These are phyloP conservation scores for Phytophthora macrochlamydospora DNA, from an alignment of 352 stramenopile species.

Conservation along the genomic window DNA sequence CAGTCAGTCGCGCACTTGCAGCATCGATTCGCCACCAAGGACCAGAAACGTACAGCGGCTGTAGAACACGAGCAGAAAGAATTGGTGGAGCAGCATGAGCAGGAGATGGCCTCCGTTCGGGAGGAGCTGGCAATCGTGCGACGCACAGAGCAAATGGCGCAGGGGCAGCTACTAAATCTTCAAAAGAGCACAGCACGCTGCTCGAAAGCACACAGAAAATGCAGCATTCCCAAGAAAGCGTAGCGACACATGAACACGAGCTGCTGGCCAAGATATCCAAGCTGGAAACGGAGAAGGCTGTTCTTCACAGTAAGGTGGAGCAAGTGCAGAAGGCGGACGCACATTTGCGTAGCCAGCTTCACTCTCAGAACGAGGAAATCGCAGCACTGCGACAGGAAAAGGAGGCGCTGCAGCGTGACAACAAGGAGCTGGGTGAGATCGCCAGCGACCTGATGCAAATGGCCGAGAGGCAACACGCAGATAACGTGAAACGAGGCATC, in stretches of 20 bases:
- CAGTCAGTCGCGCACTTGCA: conserved; percentile 76
- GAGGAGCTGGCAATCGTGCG: conserved; percentile 35
- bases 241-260: conserved; percentile 28
- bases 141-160: conserved; percentile 35
- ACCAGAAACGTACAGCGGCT: conserved; percentile 55
- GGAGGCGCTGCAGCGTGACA: conserved; percentile 43
- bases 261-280: conserved; percentile 40
- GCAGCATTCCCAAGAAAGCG: conserved; percentile 27
- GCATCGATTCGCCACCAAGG: conserved; percentile 59
- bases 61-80: conserved; percentile 51
- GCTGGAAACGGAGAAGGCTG: conserved; percentile 73
- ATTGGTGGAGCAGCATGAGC: conserved; percentile 40
- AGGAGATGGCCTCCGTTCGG: conserved; percentile 33
- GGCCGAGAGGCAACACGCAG: conserved; percentile 56
- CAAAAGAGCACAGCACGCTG: conserved; percentile 36
- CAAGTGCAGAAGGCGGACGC: conserved; percentile 67
- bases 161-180: conserved; percentile 37
- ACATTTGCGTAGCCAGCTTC: conserved; percentile 55
- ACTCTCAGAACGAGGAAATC: conserved; percentile 51
- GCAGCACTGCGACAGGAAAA: conserved; percentile 39
- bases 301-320: conserved; percentile 61
- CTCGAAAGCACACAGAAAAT: conserved; percentile 31
- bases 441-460: conserved; percentile 75
- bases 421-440: conserved; percentile 62
- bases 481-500: conserved; percentile 28